A percentile compares a stretch with the other conserved stretches of the same genome.
These are phyloP conservation scores for Akebia trifoliata DNA, from an alignment of 164 flowering plant genomes.

Conservation along the genomic window DNA sequence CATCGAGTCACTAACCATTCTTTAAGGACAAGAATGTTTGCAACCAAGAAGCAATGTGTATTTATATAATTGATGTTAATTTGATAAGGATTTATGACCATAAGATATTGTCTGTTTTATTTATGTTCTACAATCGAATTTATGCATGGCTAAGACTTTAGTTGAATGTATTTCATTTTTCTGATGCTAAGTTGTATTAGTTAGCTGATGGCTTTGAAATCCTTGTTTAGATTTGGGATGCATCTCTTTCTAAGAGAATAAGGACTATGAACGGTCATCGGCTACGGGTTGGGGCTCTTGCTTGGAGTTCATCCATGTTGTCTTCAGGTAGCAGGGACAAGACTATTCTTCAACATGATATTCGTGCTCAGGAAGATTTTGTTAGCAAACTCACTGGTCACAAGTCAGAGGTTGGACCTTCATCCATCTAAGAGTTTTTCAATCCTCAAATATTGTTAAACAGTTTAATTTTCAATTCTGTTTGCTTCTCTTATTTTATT, in stretches of 20 bases:
- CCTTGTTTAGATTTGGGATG: conserved; percentile 85
- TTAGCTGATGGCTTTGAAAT: conserved; percentile 2
- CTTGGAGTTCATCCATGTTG: conserved; percentile 84
- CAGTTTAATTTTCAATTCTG: background rate
- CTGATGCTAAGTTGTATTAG: background rate
- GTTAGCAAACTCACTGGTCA: conserved; percentile 88
- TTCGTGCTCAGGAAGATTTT: conserved; percentile 77
- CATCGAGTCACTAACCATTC: too few species aligned
- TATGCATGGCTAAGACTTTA: too few species aligned
- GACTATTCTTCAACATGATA: conserved; percentile 87
- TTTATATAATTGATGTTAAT: too few species aligned
- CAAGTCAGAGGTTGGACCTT: conserved; percentile 77
- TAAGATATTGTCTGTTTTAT: too few species aligned
- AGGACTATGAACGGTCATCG: conserved; percentile 98
- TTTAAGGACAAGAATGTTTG: too few species aligned
- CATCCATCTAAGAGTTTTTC: too few species aligned
- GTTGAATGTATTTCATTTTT: background rate
- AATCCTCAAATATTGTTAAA: background rate
- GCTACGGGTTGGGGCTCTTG: conserved; percentile 84
- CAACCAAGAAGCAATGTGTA: too few species aligned
- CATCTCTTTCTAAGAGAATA: conserved; percentile 71
- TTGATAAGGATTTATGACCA: too few species aligned
- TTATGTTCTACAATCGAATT: too few species aligned
- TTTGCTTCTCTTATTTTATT: background rate
- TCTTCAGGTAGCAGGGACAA: conserved; percentile 95